Evolutionary conservation across 2,329 filamentous ascomycete species (phyloP).

Genomic region (Colletotrichum sp.): DNA sequence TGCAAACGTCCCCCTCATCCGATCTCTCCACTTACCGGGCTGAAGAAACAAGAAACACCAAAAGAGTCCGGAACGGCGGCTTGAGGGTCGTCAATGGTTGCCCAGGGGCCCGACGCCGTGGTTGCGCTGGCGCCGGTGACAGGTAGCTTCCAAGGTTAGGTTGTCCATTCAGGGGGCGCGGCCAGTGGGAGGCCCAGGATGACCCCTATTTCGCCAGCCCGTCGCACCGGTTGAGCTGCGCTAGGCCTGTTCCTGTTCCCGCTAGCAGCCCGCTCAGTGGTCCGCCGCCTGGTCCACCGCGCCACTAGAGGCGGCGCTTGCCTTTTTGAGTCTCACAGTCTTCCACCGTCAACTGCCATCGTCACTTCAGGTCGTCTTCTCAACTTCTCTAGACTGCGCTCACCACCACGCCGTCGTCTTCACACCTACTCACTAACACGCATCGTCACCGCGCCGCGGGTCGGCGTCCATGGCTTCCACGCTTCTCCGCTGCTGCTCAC

Average conservation of each 20-base stretch:
- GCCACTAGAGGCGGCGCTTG: neutral
- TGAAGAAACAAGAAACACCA: neutral
- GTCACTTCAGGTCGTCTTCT: neutral
- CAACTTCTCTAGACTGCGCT: neutral
- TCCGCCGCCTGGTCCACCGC: neutral
- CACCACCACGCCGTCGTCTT: constrained; percentile 1
- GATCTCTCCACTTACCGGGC: constrained; percentile 1
- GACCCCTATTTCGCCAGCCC: too few relatives aligned
- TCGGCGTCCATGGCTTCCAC: neutral
- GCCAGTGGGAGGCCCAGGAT: too few relatives aligned
- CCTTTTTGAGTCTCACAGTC: neutral
- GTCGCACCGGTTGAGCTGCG: neutral
- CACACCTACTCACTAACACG: neutral
- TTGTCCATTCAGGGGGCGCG: neutral
- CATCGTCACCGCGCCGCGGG: neutral
- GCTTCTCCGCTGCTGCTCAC: neutral
- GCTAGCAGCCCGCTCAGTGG: neutral
- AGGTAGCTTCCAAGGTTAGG: neutral
- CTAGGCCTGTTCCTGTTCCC: constrained; percentile 11
- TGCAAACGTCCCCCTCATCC: neutral
- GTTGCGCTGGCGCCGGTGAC: constrained; percentile 11
- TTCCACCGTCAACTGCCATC: neutral
- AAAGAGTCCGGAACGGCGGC: neutral
- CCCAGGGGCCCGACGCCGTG: neutral
- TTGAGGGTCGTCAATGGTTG: neutral